Conservation (phyloP, 1,284 basidiomycete genomes). For the Apiotrichum siamense region DNA sequence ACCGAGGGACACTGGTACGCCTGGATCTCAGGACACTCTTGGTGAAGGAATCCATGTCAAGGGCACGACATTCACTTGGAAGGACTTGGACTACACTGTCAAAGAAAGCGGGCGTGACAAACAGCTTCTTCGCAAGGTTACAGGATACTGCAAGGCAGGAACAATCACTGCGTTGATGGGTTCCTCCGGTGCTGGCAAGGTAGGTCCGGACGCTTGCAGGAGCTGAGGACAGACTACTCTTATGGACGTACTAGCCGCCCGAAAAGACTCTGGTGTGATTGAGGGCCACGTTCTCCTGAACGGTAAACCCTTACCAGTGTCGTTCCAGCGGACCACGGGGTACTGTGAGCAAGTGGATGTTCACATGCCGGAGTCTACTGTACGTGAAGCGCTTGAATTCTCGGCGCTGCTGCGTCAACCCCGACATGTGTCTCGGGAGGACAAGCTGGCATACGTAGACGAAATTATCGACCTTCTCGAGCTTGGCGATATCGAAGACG, state of each 20-base stretch:
- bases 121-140: slow-evolving; percentile 50
- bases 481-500: slow-evolving; percentile 51
- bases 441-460: slow-evolving; percentile 53
- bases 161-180: slow-evolving; percentile 51
- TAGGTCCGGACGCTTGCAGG: not conserved
- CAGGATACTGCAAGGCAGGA: slow-evolving; percentile 52
- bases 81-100: slow-evolving; percentile 49
- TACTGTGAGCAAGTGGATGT: slow-evolving; percentile 47
- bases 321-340: slow-evolving; percentile 53
- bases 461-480: slow-evolving; percentile 53
- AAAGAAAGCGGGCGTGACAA: slow-evolving; percentile 41
- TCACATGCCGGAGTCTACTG: slow-evolving; percentile 47
- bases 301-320: slow-evolving; percentile 47
- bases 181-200: slow-evolving; percentile 45
- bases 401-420: slow-evolving; percentile 77
- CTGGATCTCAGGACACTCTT: not conserved
- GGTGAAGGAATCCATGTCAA: not conserved
- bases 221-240: slow-evolving; percentile 40
- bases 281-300: slow-evolving; percentile 50
- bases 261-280: slow-evolving; percentile 42
- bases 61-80: slow-evolving; percentile 46
- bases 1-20: not conserved
- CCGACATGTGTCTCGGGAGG: slow-evolving; percentile 54
- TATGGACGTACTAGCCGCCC: slow-evolving; percentile 49
- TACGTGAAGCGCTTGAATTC: slow-evolving; percentile 75